phyloP scores from a whole-genome alignment of 1,284 basidiomycete genomes.

The Rhizopogon hawkerae region DNA sequence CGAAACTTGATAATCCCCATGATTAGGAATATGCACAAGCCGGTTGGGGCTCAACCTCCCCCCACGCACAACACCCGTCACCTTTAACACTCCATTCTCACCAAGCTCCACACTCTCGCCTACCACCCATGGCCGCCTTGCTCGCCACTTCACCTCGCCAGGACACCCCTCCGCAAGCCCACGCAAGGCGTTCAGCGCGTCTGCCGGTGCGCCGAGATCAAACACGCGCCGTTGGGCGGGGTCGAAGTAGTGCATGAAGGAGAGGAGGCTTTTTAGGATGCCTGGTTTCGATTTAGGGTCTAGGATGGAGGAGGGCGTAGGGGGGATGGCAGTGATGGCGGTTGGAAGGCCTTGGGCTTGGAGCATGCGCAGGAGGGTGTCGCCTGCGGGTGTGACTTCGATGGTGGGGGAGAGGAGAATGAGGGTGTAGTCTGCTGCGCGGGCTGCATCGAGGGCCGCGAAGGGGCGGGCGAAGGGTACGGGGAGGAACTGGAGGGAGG shows the following conservation, averaged over 20 bases:
- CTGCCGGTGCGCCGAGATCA: constrained; percentile 54
- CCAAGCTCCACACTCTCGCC: constrained; percentile 49
- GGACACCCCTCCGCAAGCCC: constrained; percentile 77
- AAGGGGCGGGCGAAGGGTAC: constrained; percentile 68
- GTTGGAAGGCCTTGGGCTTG: constrained; percentile 75
- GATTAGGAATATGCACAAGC: constrained; percentile 82
- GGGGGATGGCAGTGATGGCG: constrained; percentile 55
- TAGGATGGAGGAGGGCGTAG: constrained; percentile 37
- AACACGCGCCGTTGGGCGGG: constrained; percentile 69
- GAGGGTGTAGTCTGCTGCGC: constrained; percentile 88
- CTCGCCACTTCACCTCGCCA: constrained; percentile 70
- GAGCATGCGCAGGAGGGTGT: constrained; percentile 82
- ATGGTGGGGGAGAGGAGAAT: constrained; percentile 74
- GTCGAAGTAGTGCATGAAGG: constrained; percentile 93
- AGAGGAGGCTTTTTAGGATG: constrained; percentile 78
- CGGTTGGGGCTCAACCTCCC: constrained; percentile 74
- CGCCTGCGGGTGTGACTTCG: constrained; percentile 84
- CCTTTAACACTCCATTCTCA: constrained; percentile 45
- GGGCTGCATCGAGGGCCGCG: constrained; percentile 77
- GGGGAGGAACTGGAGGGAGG: constrained; percentile 79
- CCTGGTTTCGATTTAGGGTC: constrained; percentile 57
- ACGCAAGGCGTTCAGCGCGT: constrained; percentile 65
- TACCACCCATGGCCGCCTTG: constrained; percentile 73
- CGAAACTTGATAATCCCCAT: constrained; percentile 82
- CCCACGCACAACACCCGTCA: constrained; percentile 84